Evolutionary conservation across 1,139 yeast genomes (phyloP), one percentile per base, ranked within the genome.

Genomic region (Kodamaea anthophila): DNA sequence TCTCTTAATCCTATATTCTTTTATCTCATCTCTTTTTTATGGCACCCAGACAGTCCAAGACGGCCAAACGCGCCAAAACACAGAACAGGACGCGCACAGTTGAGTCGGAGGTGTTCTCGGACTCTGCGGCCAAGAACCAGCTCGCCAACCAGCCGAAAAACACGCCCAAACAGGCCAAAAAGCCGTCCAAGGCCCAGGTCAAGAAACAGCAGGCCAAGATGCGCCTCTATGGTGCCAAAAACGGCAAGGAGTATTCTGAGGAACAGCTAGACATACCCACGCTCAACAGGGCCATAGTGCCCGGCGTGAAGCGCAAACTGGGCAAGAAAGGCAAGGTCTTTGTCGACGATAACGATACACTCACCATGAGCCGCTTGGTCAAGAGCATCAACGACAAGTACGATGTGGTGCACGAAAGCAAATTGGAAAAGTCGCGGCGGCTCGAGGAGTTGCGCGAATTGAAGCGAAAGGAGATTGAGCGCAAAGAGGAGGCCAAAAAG

Each of bases 321-420:
- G 96, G 96, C 31, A 91, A 88, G 58, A 91, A 88, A 60, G 97
- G 97, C 31, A 91, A 91, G 64, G 81, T 80, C 47, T 87, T 88
- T 55, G 79, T 87, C 16, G 82, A 61, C 29, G 93, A 84, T 49
- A 66, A 74, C 39, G 91, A 84, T 48, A 55, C 76, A 19, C 60
- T 83, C 46, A 70, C 75, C 28, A 45, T 79, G 51, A 73, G 67
- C 39, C 69, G 94, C 54, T 67, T 91, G 40, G 77, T 87, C 30
- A 78, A 76, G 45, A 74, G 82, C 18, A 87, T 91, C 31, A 86
- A 87, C 44, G 94, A 87, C 49, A 75, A 79, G 38, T 70, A 79
- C 42, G 96, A 88, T 45, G 70, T 75, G 30, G 74, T 76, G n/a
- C 80, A 83, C 46, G 96, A 93, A 47, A 82, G 94, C 43, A 88